phyloP scores from a whole-genome alignment of 129 eudicot genomes.

The Chrysanthemum seticuspe region DNA sequence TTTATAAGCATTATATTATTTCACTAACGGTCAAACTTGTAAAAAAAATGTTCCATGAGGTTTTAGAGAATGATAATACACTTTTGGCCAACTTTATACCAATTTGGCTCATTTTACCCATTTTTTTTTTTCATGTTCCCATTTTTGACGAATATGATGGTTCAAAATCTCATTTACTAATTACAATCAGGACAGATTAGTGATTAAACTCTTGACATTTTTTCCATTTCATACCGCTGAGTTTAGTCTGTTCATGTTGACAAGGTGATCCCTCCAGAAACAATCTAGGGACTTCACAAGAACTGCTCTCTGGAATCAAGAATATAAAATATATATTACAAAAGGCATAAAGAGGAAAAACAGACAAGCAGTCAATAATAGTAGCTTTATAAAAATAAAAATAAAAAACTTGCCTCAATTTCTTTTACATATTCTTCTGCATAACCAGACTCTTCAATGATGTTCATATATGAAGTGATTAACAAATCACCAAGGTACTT shows the following conservation, averaged over 20 bases:
- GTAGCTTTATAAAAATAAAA: neutral
- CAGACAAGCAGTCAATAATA: neutral
- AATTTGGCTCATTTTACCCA: too few species aligned
- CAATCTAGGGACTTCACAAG: constrained; percentile 85
- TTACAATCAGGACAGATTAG: neutral
- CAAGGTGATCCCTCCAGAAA: constrained; percentile 99
- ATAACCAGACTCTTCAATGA: constrained; percentile 74
- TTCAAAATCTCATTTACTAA: neutral
- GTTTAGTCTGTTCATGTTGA: constrained; percentile 92
- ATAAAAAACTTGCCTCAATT: constrained; percentile 62
- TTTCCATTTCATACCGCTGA: constrained; percentile 62
- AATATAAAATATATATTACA: constrained; percentile 1
- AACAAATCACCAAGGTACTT: constrained; percentile 91
- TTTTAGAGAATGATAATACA: too few species aligned
- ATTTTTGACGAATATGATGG: neutral
- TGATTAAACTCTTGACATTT: neutral
- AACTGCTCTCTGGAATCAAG: constrained; percentile 65
- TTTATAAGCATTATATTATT: too few species aligned
- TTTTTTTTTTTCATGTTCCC: too few species aligned
- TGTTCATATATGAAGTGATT: constrained; percentile 77
- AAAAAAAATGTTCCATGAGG: too few species aligned
- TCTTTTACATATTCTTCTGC: constrained; percentile 66
- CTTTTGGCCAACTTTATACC: too few species aligned
- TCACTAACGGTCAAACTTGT: too few species aligned
- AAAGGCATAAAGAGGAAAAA: neutral